A percentile compares a stretch with the other conserved stretches of the same genome.
Conservation (phyloP, 176 grass and related monocot species). For the Aegilops longissima region DNA sequence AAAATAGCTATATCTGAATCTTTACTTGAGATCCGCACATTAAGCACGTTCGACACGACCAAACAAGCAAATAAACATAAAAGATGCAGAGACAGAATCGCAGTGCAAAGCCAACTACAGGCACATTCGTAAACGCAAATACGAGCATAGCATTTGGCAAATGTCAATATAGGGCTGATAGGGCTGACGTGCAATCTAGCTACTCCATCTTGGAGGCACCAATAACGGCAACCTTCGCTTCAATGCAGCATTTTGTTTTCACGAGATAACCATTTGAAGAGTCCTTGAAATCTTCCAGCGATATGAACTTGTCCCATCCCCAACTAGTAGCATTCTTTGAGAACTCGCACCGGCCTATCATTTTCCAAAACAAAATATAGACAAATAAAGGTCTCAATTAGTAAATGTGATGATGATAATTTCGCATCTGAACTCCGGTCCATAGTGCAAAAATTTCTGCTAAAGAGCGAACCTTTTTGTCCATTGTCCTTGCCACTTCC, state of each 20-base stretch:
- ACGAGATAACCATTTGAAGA: conserved; percentile 36
- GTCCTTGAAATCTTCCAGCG: conserved; percentile 33
- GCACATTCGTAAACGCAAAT: too few relatives aligned
- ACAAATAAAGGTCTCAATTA: background rate
- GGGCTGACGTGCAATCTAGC: background rate
- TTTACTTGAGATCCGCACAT: too few relatives aligned
- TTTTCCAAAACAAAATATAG: background rate
- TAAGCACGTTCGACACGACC: too few relatives aligned
- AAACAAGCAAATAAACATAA: too few relatives aligned
- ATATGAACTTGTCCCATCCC: conserved; percentile 32
- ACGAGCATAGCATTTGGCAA: too few relatives aligned
- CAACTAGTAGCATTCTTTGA: background rate
- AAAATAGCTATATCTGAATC: too few relatives aligned
- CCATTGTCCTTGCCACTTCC: background rate
- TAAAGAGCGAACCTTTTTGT: background rate
- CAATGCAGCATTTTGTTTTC: conserved; percentile 30
- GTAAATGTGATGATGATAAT: background rate
- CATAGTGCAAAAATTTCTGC: background rate
- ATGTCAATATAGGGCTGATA: too few relatives aligned
- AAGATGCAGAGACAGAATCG: too few relatives aligned
- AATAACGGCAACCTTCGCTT: conserved; percentile 8
- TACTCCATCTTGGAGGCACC: conserved; percentile 33
- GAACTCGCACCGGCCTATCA: conserved; percentile 1
- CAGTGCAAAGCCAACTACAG: too few relatives aligned
- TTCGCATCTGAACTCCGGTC: background rate